phyloP scores from a whole-genome alignment of 2,329 filamentous ascomycete genomes.

The Talaromyces piceae region DNA sequence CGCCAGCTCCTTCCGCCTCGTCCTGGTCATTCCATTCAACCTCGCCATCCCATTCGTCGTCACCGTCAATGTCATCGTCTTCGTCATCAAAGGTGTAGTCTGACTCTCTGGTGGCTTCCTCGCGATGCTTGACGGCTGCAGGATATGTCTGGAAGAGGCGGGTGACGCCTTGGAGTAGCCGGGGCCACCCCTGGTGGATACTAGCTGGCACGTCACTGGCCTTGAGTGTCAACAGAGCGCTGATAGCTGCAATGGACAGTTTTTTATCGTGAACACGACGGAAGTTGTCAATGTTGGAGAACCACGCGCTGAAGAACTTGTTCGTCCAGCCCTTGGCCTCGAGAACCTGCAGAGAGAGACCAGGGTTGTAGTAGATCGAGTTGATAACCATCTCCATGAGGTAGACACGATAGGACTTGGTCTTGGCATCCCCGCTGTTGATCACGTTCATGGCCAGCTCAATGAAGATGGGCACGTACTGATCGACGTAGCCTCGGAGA shows the following conservation, averaged over 20 bases:
- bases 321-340: constrained; percentile 93
- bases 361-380: constrained; percentile 92
- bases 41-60: constrained; percentile 74
- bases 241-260: constrained; percentile 89
- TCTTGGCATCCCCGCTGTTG: constrained; percentile 63
- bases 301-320: constrained; percentile 98
- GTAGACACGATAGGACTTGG: constrained; percentile 91
- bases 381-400: constrained; percentile 99
- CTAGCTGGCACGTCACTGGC: constrained; percentile 81
- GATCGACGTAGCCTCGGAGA: constrained; percentile 78
- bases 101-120: constrained; percentile 84
- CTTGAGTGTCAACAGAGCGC: constrained; percentile 70
- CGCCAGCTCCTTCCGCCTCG: constrained; percentile 53
- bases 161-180: constrained; percentile 80
- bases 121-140: constrained; percentile 78
- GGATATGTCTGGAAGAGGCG: constrained; percentile 88
- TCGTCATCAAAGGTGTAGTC: constrained; percentile 73
- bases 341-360: constrained; percentile 75
- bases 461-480: constrained; percentile 82
- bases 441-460: constrained; percentile 81
- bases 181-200: constrained; percentile 90
- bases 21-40: constrained; percentile 61
- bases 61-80: constrained; percentile 62
- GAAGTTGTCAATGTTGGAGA: constrained; percentile 90
- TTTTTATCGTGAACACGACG: constrained; percentile 97